Evolutionary conservation across 83 land plant genomes (phyloP), one percentile per base, ranked within the genome.

Genomic region (Thuja plicata): DNA sequence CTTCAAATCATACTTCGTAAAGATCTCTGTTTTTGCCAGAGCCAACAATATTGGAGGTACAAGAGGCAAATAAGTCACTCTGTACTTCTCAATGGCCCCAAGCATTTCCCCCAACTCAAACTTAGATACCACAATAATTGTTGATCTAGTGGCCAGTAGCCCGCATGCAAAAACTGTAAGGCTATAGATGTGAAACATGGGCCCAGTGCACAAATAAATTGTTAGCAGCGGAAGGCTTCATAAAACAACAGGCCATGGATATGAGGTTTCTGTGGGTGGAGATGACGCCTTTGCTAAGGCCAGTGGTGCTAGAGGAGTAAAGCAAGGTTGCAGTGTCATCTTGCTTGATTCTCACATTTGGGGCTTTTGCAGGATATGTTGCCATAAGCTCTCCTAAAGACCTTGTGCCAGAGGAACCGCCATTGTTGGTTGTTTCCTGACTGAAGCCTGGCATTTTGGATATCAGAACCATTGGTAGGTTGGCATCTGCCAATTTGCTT

Each of bases 241-340:
- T 5, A 8, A 95, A 83, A 35, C 89, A 84, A 73, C 88, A 80
- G 16, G 91, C 92, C 94, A 92, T 89, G 40, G 97, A 95, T 35
- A 98, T 98, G 77, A 97, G 91, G 84, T 94, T 98, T 86, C 93
- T 71, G 89, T 98, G 99, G 8, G 99, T 90, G 80, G 94, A 89
- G 27, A 94, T 90, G 40, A 98, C 99, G 5, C 99, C 99, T 78
- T 98, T 98, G 93, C 97, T 95, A 40, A 85, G 88, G 17, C 99
- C 99, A 21, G 99, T 98, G 5, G 98, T 98, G 16, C 99, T 98
- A 4, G 99, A 98, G 17, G 99, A 98, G 88, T 97, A 98, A 24
- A 98, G 95, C 70, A 98, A 92, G 52, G 96, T 91, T 32, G 99
- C 99, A 7, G 96, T 91, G 89, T 98, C 99, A 55, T 92, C 93